Evolutionary conservation across 768 basidiomycete species (phyloP).

Genomic region (Termitomyces sp.): DNA sequence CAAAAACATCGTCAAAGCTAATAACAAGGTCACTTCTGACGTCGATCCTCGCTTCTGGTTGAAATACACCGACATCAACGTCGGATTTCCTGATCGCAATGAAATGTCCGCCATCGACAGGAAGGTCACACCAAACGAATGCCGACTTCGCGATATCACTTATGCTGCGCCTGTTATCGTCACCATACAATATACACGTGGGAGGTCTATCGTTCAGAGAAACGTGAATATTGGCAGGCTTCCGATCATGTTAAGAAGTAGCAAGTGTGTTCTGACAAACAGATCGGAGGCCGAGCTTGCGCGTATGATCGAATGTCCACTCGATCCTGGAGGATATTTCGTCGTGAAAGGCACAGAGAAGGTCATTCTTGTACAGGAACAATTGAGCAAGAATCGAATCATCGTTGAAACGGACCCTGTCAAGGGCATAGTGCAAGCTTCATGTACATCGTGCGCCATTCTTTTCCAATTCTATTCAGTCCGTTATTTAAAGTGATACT

Average conservation of each 20-base stretch:
- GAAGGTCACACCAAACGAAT: constrained; percentile 93
- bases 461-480: constrained; percentile 1
- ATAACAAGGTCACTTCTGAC: constrained; percentile 92
- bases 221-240: constrained; percentile 88
- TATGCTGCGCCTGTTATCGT: constrained; percentile 93
- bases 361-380: constrained; percentile 98
- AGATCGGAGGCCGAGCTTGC: constrained; percentile 79
- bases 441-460: constrained; percentile 85
- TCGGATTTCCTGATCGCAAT: constrained; percentile 88
- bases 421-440: constrained; percentile 90
- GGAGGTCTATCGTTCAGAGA: constrained; percentile 82
- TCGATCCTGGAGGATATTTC: constrained; percentile 99
- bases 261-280: constrained; percentile 87
- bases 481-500: neutral
- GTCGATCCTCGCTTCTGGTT: constrained; percentile 97
- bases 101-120: constrained; percentile 78
- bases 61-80: constrained; percentile 92
- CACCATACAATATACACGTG: constrained; percentile 92
- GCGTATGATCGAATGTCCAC: constrained; percentile 94
- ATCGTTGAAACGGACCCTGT: constrained; percentile 93
- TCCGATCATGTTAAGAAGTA: constrained; percentile 96
- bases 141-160: constrained; percentile 91
- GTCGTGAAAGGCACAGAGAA: constrained; percentile 99
- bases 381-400: constrained; percentile 97
- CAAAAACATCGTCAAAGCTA: constrained; percentile 93